Percentiles rank a stretch among this genome's conserved stretches.
phyloP scores from a whole-genome alignment of 1,284 basidiomycete genomes.

The Mycosarcoma mackinlayi region DNA sequence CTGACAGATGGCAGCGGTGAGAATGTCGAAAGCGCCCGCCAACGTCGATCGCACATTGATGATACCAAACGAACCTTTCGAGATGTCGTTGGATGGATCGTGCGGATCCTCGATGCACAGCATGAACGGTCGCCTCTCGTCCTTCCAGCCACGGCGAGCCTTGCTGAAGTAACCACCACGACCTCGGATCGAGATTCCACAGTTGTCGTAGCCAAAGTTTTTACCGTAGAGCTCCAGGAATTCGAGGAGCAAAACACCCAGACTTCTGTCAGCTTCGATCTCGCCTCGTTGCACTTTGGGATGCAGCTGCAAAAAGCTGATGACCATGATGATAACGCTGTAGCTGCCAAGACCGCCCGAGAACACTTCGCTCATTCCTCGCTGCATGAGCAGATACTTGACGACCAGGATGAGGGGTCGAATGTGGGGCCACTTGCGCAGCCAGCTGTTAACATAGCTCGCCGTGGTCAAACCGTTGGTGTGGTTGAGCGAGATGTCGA shows the following conservation, averaged over 20 bases:
- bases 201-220: conserved; percentile 78
- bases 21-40: conserved; percentile 85
- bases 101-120: conserved; percentile 95
- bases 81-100: conserved; percentile 90
- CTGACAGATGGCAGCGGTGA: conserved; percentile 73
- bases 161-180: conserved; percentile 81
- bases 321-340: conserved; percentile 89
- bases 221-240: conserved; percentile 95
- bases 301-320: conserved; percentile 95
- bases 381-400: conserved; percentile 88
- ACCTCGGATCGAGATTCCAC: conserved; percentile 81
- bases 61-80: conserved; percentile 86
- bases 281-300: conserved; percentile 89
- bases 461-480: conserved; percentile 83
- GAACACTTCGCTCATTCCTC: conserved; percentile 96
- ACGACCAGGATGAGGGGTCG: conserved; percentile 77
- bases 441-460: conserved; percentile 82
- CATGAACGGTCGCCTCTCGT: conserved; percentile 72
- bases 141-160: conserved; percentile 56
- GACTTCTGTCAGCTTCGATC: conserved; percentile 85
- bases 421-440: conserved; percentile 79
- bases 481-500: conserved; percentile 68
- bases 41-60: conserved; percentile 83
- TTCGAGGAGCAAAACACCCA: conserved; percentile 92
- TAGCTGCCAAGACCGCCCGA: conserved; percentile 94